A percentile compares a stretch with the other conserved stretches of the same genome.
Evolutionary conservation across 352 stramenopile species (phyloP).

Genomic region (Phytophthora pseudosyringae): DNA sequence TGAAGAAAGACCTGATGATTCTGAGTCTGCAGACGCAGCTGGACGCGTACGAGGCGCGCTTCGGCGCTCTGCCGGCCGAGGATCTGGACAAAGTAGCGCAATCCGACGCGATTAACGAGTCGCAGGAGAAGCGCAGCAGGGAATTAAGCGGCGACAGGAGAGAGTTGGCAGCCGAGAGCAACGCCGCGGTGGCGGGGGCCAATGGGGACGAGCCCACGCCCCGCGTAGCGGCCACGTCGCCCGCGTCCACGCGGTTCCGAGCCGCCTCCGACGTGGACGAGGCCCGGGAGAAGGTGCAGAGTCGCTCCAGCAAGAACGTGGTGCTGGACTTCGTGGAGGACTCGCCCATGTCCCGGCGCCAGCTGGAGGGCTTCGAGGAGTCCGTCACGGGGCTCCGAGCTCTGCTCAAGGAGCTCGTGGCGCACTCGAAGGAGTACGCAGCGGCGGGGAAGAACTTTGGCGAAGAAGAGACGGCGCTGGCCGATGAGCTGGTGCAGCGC

Average conservation of each 20-base stretch:
- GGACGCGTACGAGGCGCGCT: conserved; percentile 60
- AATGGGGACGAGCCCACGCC: conserved; percentile 15
- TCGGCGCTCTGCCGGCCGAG: conserved; percentile 51
- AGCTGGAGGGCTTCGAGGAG: conserved; percentile 84
- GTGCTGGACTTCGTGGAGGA: conserved; percentile 88
- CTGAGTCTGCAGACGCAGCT: conserved; percentile 75
- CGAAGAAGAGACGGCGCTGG: conserved; percentile 72
- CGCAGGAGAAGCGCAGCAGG: conserved; percentile 15
- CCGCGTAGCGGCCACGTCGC: conserved; percentile 14
- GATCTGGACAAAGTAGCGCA: conserved; percentile 39
- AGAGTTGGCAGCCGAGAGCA: conserved; percentile 15
- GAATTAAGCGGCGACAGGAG: conserved; percentile 30
- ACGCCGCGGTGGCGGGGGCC: background rate
- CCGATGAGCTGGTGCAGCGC: conserved; percentile 73
- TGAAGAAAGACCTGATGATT: conserved; percentile 89
- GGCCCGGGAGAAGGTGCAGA: conserved; percentile 26
- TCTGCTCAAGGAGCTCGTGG: conserved; percentile 76
- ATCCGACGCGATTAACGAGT: conserved; percentile 19
- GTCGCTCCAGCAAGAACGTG: conserved; percentile 69
- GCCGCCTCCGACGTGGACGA: conserved; percentile 21
- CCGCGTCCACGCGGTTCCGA: conserved; percentile 9
- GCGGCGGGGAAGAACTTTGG: conserved; percentile 66
- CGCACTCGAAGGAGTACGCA: conserved; percentile 81
- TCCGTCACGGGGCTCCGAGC: conserved; percentile 67
- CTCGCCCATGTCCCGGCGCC: conserved; percentile 86